These are phyloP conservation scores for Flammula alnicola DNA, from an alignment of 1,284 basidiomycete species.

Conservation along the genomic window DNA sequence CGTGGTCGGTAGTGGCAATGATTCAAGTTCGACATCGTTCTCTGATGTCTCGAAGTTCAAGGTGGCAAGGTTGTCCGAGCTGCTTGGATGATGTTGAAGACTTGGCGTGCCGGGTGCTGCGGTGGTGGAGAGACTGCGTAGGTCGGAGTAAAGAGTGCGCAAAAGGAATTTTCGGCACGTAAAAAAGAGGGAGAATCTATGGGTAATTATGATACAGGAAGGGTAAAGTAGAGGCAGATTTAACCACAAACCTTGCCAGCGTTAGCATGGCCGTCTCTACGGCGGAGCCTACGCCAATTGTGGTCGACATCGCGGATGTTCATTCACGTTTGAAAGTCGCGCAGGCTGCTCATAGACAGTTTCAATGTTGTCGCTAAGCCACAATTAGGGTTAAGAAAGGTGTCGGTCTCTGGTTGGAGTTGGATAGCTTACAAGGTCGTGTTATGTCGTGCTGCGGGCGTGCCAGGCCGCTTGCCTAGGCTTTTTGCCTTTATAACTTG, in stretches of 20 bases:
- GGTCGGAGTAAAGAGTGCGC: slow-evolving; percentile 58
- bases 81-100: slow-evolving; percentile 6
- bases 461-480: no score
- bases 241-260: slow-evolving; percentile 21
- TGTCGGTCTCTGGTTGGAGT: no score
- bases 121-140: slow-evolving; percentile 45
- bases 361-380: no score
- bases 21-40: slow-evolving; percentile 44
- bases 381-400: no score
- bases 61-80: slow-evolving; percentile 13
- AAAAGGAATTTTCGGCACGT: slow-evolving; percentile 60
- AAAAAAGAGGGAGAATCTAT: slow-evolving; percentile 52
- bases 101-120: slow-evolving; percentile 21
- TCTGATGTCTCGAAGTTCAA: slow-evolving; percentile 27
- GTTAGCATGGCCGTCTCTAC: slow-evolving; percentile 25
- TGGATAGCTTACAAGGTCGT: no score
- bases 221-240: not conserved
- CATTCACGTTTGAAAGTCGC: not conserved
- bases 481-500: no score
- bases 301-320: slow-evolving; percentile 11
- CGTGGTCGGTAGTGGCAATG: slow-evolving; percentile 50
- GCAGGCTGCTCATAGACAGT: no score
- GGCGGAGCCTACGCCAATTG: slow-evolving; percentile 22
- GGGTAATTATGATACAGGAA: not conserved
- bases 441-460: no score